Evolutionary conservation across 371 early-diverging fungal species (phyloP), one percentile per base, ranked within the genome.

Genomic region (Mortierella polycephala): DNA sequence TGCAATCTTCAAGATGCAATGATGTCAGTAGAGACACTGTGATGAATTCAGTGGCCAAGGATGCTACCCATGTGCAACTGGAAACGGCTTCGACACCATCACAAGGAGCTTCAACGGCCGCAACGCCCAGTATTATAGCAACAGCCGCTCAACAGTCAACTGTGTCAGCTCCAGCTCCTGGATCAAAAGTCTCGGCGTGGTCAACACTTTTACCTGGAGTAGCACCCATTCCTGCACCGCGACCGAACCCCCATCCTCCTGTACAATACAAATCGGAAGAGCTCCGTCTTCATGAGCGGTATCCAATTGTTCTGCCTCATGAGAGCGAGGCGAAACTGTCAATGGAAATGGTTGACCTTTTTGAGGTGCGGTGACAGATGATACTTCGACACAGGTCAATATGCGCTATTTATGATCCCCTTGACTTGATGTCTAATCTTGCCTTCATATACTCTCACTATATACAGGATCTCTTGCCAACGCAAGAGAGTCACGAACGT

Each of bases 301-400:
- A 69, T 21, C 80, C 80, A 7, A 79, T 79, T 56, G 74, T 79
- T 7, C 67, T 79, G 5, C 61, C 80, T 13, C 74, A 57, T 1
- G 80, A 79, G 56, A 49, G 60, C 30, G 73, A 79, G 23, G 80
- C 66, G 5, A 79, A 79, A 40, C 62, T 79, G 47, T 72, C 80
- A 2, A 79, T 79, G 80, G 80, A 79, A 7, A 79, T 79, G 80
- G 73, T 79, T 20, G 80, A 79, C 52, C 63, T 79, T 2, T 79
- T 79, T 37, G 80, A 79, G 70, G 80, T 79, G 70, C 18, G 59
- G 10, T 30, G 30, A 30, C 4, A 4, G 4, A 30, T 30, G 30
- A 30, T 30, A 30, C 30, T 1, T 30, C 4, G 30, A 30, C 30
- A 30, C 30, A 30, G 30, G 30, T 30, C 30, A 30, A 30, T 30